Base-by-base conservation (phyloP, 495 filamentous ascomycete genomes). In the Penicillium tannophilum region DNA sequence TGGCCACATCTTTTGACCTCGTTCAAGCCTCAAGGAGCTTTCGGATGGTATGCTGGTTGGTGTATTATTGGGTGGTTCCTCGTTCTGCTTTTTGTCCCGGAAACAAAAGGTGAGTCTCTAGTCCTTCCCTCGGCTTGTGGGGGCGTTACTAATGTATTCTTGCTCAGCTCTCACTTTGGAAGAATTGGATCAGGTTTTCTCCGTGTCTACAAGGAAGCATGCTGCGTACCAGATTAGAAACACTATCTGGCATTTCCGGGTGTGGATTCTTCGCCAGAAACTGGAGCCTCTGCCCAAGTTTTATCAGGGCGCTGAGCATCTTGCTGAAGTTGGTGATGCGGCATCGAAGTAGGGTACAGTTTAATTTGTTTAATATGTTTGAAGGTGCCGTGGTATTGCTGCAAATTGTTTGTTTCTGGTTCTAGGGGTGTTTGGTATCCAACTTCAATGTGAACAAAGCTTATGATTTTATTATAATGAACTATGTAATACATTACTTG, bases 41-140 rank as follows among this genome's bases (percentile, higher is more conserved):
- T 85, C 65, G 76, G 79, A n/a, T 85, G 83, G 74, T 89, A 88
- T 65, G 85, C 84, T 1, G 83, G 71, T 12, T 80, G 83, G 70
- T 86, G 84, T 70, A 43, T 63, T 8, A 47, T 59, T 26, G 82
- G 81, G 23, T 84, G 79, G 76, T 56, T 83, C 41, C 63, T 83
- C 57, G 80, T 86, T 19, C 72, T 84, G 55, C 65, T 82, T 26
- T 83, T 83, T 58, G 78, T 86, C 8, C 81, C 80, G 2, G 83
- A 86, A 66, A 85, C 83, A 5, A 87, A 85, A 66, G 69, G 76
- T 73, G 53, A 66, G 70, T 69, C 59, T 48, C 12, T 56, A 43
- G 60, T 59, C 52, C 23, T 28, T 24, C 30, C 12, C 8, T 14
- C 28, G 30, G 28, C 28, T 28, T 28, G 0, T 28, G 4, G 28